Base-by-base conservation (phyloP, 2,329 filamentous ascomycete species). In the Cercospora sp. region DNA sequence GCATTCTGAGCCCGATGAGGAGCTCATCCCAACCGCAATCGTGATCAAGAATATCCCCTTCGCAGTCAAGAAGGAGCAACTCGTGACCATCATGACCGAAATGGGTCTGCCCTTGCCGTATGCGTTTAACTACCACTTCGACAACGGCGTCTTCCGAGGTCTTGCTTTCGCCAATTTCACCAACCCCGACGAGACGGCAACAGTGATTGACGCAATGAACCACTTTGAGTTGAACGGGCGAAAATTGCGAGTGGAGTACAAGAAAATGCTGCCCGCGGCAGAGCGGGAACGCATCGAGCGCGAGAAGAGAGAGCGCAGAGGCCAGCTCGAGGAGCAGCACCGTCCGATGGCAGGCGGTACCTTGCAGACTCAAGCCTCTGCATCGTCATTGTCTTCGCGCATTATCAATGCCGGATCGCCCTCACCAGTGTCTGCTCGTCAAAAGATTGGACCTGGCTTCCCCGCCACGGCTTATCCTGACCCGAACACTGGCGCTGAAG, bases 21-120 rank as follows among this genome's bases (percentile, higher is more conserved):
- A 98, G 82, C 87, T 99, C 69, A 99, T 99, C 68, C 94, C 94
- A 2, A 99, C 95, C 3, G 95, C 95, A 64, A 98, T 99, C 75
- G 95, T 99, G 67, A 98, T 99, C 82, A 99, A 99, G 84, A 99
- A 99, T 79, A 99, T 99, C 42, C 95, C 96, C 0, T 99, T 99
- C 79, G 95, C 96, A 30, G 93, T 98, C 66, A 94, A 97, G 80
- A 98, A 98, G 82, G 95, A 99, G 81, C 93, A 94, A 75, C 86
- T 99, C 45, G 92, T 96, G 36, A 89, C 90, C 70, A 86, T 97
- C 73, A 99, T 99, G 95, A 92, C 94, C 8, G 92, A 97, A 20
- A 88, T 98, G 86, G 91, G 93, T 73, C 87, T 99, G 45, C 95
- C 95, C 1, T 88, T 98, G 73, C 95, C 95, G 0, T 99, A 99